These are phyloP conservation scores for Eucalyptus erythrocorys DNA, from an alignment of 345 rosid species.

Conservation along the genomic window DNA sequence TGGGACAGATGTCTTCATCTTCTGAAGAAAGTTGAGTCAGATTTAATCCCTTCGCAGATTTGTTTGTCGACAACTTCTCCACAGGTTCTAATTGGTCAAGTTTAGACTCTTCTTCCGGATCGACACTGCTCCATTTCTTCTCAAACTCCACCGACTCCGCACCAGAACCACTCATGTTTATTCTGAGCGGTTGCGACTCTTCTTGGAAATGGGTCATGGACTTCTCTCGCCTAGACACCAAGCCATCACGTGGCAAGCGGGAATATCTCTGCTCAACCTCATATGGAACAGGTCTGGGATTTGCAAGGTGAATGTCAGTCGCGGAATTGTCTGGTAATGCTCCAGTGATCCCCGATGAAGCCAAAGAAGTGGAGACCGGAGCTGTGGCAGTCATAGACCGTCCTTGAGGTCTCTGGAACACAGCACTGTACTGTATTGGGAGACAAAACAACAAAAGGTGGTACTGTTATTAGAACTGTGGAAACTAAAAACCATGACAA, in stretches of 20 bases:
- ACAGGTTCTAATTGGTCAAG: constrained; percentile 18
- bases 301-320: constrained; percentile 20
- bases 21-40: constrained; percentile 22
- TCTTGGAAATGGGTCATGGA: constrained; percentile 42
- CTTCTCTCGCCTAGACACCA: constrained; percentile 59
- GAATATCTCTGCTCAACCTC: constrained; percentile 50
- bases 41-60: constrained; percentile 11
- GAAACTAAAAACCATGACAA: not conserved
- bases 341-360: constrained; percentile 15
- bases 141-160: constrained; percentile 28
- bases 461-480: not conserved
- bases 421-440: constrained; percentile 27
- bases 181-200: constrained; percentile 39
- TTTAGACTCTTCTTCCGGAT: constrained; percentile 25
- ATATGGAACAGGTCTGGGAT: constrained; percentile 28
- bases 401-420: constrained; percentile 35
- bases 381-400: constrained; percentile 15
- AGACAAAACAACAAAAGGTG: not conserved
- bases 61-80: constrained; percentile 18
- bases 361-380: constrained; percentile 24
- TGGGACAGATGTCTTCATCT: constrained; percentile 64
- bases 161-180: constrained; percentile 31
- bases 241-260: constrained; percentile 49
- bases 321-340: constrained; percentile 18
- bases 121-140: constrained; percentile 29